phyloP scores from a whole-genome alignment of 1,284 basidiomycete species.

The Moesziomyces parantarcticus region DNA sequence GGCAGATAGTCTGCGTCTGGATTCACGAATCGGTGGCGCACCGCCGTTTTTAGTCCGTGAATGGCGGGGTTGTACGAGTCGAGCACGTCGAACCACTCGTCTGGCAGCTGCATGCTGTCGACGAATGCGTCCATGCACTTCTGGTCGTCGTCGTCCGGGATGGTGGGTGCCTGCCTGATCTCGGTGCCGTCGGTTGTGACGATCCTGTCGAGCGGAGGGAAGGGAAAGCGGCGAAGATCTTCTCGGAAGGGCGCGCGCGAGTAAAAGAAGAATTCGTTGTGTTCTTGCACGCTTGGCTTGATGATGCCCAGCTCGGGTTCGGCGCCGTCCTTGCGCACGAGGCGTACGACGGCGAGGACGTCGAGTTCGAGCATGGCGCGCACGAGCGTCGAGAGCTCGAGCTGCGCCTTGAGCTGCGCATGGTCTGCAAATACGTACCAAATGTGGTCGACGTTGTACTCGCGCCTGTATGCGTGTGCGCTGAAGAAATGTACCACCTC shows the following conservation, averaged over 20 bases:
- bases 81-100: slow-evolving; percentile 79
- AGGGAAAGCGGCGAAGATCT: slow-evolving; percentile 86
- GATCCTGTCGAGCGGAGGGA: slow-evolving; percentile 82
- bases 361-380: slow-evolving; percentile 79
- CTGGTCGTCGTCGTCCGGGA: slow-evolving; percentile 83
- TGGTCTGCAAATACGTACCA: slow-evolving; percentile 86
- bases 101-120: slow-evolving; percentile 83
- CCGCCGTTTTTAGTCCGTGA: slow-evolving; percentile 89
- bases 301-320: slow-evolving; percentile 75
- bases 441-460: slow-evolving; percentile 85
- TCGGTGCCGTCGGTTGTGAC: slow-evolving; percentile 80
- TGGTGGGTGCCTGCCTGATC: slow-evolving; percentile 79
- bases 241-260: slow-evolving; percentile 90
- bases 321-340: slow-evolving; percentile 77
- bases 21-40: slow-evolving; percentile 84
- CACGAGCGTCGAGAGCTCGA: slow-evolving; percentile 85
- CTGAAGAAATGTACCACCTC: slow-evolving; percentile 88
- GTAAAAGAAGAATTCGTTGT: slow-evolving; percentile 52
- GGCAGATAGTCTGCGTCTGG: slow-evolving; percentile 79
- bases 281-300: slow-evolving; percentile 47
- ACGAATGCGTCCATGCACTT: slow-evolving; percentile 87
- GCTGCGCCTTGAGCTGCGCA: slow-evolving; percentile 77
- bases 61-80: slow-evolving; percentile 88
- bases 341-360: slow-evolving; percentile 81
- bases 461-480: slow-evolving; percentile 68